Evolutionary conservation across 495 filamentous ascomycete genomes (phyloP).

Genomic region (Talaromyces borbonicus): DNA sequence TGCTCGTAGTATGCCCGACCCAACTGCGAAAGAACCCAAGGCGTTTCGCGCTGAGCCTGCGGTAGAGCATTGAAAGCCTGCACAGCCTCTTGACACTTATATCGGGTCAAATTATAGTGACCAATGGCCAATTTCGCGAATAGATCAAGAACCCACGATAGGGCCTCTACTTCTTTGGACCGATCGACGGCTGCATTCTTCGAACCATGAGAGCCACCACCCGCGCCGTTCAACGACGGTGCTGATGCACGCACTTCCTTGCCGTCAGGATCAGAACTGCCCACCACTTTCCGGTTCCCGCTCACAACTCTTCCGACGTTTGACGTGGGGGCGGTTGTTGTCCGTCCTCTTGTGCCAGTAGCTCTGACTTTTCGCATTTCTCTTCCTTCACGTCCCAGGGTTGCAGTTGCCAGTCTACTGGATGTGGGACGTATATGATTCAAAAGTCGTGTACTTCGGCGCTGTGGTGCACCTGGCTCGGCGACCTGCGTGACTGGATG

Average conservation of each 20-base stretch:
- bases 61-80: conserved; percentile 59
- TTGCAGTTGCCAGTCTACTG: conserved; percentile 40
- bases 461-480: conserved; percentile 60
- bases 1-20: conserved; percentile 85
- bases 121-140: conserved; percentile 74
- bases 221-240: conserved; percentile 15
- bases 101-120: conserved; percentile 66
- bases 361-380: conserved; percentile 73
- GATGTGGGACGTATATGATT: conserved; percentile 57
- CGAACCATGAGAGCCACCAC: conserved; percentile 19
- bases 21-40: conserved; percentile 88
- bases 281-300: conserved; percentile 58
- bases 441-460: conserved; percentile 71
- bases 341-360: conserved; percentile 47
- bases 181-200: conserved; percentile 23
- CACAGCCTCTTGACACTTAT: conserved; percentile 67
- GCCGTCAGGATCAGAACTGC: conserved; percentile 56
- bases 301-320: conserved; percentile 78
- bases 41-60: conserved; percentile 72
- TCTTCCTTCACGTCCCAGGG: conserved; percentile 49
- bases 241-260: conserved; percentile 38
- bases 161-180: conserved; percentile 61
- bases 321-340: conserved; percentile 41
- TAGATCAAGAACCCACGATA: conserved; percentile 71
- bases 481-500: conserved; percentile 41